Evolutionary conservation across 129 eudicot genomes (phyloP).

Genomic region (Oenanthe sinensis): DNA sequence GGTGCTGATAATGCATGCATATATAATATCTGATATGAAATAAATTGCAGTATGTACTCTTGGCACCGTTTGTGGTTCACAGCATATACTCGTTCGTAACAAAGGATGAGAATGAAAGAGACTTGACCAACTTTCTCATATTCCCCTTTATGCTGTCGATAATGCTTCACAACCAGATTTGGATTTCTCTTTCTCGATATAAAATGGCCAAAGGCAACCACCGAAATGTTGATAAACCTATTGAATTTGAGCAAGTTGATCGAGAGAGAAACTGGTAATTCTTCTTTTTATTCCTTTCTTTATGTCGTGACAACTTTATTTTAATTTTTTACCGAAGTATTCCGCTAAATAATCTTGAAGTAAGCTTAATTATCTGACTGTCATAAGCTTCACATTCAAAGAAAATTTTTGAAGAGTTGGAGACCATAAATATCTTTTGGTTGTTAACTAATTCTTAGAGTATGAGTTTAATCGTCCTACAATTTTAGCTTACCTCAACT

Average conservation of each 20-base stretch:
- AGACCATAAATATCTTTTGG: too few relatives aligned
- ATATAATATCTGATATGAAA: neutral
- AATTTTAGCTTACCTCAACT: too few relatives aligned
- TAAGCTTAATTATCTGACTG: too few relatives aligned
- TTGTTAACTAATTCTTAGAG: too few relatives aligned
- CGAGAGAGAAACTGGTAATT: conserved; percentile 53
- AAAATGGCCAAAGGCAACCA: conserved; percentile 55
- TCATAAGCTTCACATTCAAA: too few relatives aligned
- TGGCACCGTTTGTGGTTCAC: conserved; percentile 47
- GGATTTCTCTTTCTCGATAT: conserved; percentile 56
- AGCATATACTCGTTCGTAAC: conserved; percentile 22
- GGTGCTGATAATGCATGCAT: too few relatives aligned
- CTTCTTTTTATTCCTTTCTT: too few relatives aligned
- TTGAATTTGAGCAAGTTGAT: conserved; percentile 68
- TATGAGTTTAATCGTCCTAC: too few relatives aligned
- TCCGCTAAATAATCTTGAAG: too few relatives aligned
- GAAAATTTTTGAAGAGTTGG: too few relatives aligned
- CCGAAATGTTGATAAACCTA: conserved; percentile 42
- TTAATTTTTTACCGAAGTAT: too few relatives aligned
- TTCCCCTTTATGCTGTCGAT: conserved; percentile 33
- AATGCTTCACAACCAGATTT: conserved; percentile 54
- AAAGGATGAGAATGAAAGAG: conserved; percentile 32
- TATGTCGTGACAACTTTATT: too few relatives aligned
- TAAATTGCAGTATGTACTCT: conserved; percentile 31
- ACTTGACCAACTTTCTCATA: conserved; percentile 16